Conservation (phyloP, 2,329 filamentous ascomycete genomes). For the Stachybotrys chlorohalonatus region DNA sequence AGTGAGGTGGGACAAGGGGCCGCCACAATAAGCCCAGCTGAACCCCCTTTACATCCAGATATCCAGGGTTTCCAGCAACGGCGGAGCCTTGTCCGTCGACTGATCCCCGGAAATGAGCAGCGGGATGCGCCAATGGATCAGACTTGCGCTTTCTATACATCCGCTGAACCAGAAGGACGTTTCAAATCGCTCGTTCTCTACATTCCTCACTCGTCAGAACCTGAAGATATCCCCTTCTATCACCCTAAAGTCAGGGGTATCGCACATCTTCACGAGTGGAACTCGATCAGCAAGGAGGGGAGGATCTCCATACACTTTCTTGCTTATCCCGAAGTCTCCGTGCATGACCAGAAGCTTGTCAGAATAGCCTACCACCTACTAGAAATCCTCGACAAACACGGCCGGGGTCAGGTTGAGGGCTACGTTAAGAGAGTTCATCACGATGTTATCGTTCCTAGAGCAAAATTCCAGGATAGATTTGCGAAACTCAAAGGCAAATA, state of each 20-base stretch:
- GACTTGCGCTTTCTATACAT: conserved; percentile 64
- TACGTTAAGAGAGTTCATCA: conserved; percentile 79
- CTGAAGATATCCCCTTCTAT: conserved; percentile 71
- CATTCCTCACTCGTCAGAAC: conserved; percentile 57
- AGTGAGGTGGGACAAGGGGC: not conserved
- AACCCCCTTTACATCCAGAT: not conserved
- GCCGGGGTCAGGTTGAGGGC: conserved; percentile 52
- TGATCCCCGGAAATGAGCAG: conserved; percentile 75
- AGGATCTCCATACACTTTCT: conserved; percentile 52
- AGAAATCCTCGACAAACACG: conserved; percentile 63
- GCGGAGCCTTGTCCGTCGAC: conserved; percentile 61
- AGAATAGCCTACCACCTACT: conserved; percentile 64
- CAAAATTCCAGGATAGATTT: conserved; percentile 74
- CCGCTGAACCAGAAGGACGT: conserved; percentile 12
- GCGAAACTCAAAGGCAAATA: conserved; percentile 70
- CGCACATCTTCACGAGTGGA: conserved; percentile 66
- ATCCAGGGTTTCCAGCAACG: conserved; percentile 28
- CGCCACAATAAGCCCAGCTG: not conserved
- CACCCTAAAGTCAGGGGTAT: conserved; percentile 70
- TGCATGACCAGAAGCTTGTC: conserved; percentile 38
- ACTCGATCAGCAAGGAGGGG: conserved; percentile 30
- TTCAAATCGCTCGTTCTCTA: conserved; percentile 52
- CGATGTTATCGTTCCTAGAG: conserved; percentile 70
- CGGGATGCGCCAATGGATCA: conserved; percentile 71
- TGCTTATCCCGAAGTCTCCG: conserved; percentile 31